phyloP scores from a whole-genome alignment of 2,329 filamentous ascomycete species.

The Aureobasidium mangrovei region DNA sequence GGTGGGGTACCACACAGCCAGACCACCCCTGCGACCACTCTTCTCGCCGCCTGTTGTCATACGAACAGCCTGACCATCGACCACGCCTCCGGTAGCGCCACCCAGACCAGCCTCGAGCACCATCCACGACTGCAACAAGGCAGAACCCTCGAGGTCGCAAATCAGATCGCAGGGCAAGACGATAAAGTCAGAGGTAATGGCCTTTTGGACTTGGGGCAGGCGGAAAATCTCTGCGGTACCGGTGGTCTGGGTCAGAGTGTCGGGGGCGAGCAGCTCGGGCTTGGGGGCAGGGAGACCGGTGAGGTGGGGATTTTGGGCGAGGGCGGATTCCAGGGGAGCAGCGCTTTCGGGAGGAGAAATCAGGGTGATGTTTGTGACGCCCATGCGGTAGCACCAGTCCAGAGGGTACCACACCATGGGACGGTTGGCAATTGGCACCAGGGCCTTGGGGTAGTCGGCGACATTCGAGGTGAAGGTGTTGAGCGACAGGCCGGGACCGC shows the following conservation, averaged over 20 bases:
- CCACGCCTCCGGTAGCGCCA: slow-evolving; percentile 46
- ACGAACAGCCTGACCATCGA: slow-evolving; percentile 38
- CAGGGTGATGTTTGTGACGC: slow-evolving; percentile 58
- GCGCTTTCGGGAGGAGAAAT: slow-evolving; percentile 49
- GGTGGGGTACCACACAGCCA: slow-evolving; percentile 88
- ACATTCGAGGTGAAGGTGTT: slow-evolving; percentile 75
- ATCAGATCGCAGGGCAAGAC: slow-evolving; percentile 89
- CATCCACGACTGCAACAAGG: slow-evolving; percentile 87
- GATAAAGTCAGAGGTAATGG: slow-evolving; percentile 77
- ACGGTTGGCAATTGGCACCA: slow-evolving; percentile 72
- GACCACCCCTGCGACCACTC: slow-evolving; percentile 61
- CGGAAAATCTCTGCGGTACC: slow-evolving; percentile 85
- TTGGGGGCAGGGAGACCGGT: slow-evolving; percentile 64
- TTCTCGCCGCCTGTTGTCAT: slow-evolving; percentile 46
- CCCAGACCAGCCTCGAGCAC: slow-evolving; percentile 63
- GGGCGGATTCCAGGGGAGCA: slow-evolving; percentile 57
- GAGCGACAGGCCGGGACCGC: slow-evolving; percentile 72
- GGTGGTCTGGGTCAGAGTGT: slow-evolving; percentile 68
- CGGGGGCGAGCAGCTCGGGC: slow-evolving; percentile 67
- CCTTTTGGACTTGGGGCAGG: slow-evolving; percentile 68
- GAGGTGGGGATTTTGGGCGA: slow-evolving; percentile 70
- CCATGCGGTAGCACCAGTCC: slow-evolving; percentile 75
- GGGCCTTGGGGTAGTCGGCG: slow-evolving; percentile 71
- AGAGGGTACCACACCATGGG: slow-evolving; percentile 88
- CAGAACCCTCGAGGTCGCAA: slow-evolving; percentile 77